Evolutionary conservation across 352 stramenopile genomes (phyloP).

Genomic region (Phytophthora litchii): DNA sequence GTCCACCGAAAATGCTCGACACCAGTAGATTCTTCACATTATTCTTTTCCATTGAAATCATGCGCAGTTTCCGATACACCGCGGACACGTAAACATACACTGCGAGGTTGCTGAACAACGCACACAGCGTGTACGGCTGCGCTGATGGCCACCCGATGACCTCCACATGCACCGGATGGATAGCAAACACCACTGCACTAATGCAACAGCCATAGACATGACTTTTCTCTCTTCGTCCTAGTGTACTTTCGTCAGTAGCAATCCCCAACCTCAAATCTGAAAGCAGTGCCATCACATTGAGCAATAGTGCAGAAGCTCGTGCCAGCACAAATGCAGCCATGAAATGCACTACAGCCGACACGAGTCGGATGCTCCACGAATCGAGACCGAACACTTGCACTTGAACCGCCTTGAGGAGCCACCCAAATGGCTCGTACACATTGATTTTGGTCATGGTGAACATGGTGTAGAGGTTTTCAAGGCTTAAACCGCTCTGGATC

Average conservation of each 20-base stretch:
- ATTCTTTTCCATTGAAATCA: neutral
- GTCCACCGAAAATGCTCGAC: conserved; percentile 7
- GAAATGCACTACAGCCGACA: conserved; percentile 51
- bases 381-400: conserved; percentile 40
- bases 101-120: conserved; percentile 56
- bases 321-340: conserved; percentile 35
- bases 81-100: conserved; percentile 36
- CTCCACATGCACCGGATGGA: conserved; percentile 73
- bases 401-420: conserved; percentile 64
- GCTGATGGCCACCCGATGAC: conserved; percentile 73
- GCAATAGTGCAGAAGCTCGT: conserved; percentile 26
- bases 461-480: conserved; percentile 46
- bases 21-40: conserved; percentile 5
- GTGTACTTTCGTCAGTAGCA: neutral
- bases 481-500: conserved; percentile 45
- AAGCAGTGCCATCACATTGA: conserved; percentile 29
- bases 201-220: conserved; percentile 40
- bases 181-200: conserved; percentile 52
- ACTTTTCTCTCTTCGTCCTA: neutral
- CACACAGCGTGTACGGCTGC: conserved; percentile 66
- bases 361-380: conserved; percentile 46
- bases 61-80: conserved; percentile 13
- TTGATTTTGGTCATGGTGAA: conserved; percentile 62
- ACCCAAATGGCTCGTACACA: conserved; percentile 72
- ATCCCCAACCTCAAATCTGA: conserved; percentile 7